Conservation (phyloP, 306 rosid genomes). For the Astragalus glycyphyllos region DNA sequence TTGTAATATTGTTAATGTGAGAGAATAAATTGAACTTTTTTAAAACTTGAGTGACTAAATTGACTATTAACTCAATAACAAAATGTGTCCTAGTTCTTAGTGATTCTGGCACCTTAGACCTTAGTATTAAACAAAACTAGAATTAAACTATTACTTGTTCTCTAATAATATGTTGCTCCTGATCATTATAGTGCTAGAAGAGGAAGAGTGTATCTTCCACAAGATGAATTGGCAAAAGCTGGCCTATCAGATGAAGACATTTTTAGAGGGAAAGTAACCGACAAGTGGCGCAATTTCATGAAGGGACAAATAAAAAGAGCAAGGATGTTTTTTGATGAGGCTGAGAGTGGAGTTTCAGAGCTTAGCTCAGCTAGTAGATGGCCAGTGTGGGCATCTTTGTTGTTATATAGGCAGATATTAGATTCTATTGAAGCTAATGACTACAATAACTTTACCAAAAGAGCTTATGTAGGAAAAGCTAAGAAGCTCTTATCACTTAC, state of each 20-base stretch:
- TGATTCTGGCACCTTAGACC: neutral
- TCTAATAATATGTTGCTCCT: conserved; percentile 8
- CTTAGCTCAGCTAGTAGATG: conserved; percentile 85
- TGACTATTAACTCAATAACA: no score
- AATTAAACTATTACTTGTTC: neutral
- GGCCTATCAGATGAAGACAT: conserved; percentile 90
- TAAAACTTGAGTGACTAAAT: no score
- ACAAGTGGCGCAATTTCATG: conserved; percentile 93
- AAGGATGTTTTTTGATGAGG: conserved; percentile 89
- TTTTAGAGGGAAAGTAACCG: conserved; percentile 67
- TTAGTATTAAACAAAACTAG: neutral
- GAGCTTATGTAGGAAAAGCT: conserved; percentile 83
- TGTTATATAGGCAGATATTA: conserved; percentile 81
- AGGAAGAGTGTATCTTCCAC: conserved; percentile 96
- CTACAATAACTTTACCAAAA: conserved; percentile 84
- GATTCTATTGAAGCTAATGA: conserved; percentile 97
- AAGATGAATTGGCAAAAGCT: conserved; percentile 83
- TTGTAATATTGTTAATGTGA: no score
- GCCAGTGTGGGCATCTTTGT: conserved; percentile 92
- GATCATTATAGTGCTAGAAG: conserved; percentile 71
- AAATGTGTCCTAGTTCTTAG: neutral
- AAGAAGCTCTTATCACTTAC: conserved; percentile 79
- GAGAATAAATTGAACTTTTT: no score
- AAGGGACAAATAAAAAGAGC: conserved; percentile 87
- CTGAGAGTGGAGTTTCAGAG: conserved; percentile 86